These are phyloP conservation scores for Phytophthora rubi DNA, from an alignment of 352 stramenopile species.

Conservation along the genomic window DNA sequence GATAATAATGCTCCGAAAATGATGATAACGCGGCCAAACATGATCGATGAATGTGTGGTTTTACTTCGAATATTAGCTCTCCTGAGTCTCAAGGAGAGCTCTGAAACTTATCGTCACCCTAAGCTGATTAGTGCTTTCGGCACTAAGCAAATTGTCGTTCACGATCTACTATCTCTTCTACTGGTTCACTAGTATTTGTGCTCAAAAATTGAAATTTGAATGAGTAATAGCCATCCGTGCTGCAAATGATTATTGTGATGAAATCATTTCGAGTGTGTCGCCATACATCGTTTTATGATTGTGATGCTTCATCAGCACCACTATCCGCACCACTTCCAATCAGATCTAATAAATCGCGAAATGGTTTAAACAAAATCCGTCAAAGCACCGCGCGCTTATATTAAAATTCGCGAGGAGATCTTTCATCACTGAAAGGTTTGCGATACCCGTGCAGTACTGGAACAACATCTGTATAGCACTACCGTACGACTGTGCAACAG, in stretches of 20 bases:
- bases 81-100: too few relatives aligned
- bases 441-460: slow-evolving; percentile 4
- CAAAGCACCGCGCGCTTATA: slow-evolving; percentile 1
- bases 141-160: too few relatives aligned
- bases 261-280: background rate
- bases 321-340: background rate
- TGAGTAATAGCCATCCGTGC: slow-evolving; percentile 4
- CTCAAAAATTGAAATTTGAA: too few relatives aligned
- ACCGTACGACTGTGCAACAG: background rate
- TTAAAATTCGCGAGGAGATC: background rate
- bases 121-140: too few relatives aligned
- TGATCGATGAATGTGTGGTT: background rate
- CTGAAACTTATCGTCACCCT: too few relatives aligned
- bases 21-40: background rate
- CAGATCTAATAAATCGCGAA: background rate
- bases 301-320: background rate
- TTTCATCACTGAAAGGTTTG: background rate
- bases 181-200: too few relatives aligned
- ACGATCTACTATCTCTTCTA: too few relatives aligned
- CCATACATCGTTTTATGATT: background rate
- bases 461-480: background rate
- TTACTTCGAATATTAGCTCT: background rate
- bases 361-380: slow-evolving; percentile 1
- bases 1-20: background rate
- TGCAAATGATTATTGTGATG: background rate